Conservation (phyloP, 208 protist species). For the Borovskyia barvae region DNA sequence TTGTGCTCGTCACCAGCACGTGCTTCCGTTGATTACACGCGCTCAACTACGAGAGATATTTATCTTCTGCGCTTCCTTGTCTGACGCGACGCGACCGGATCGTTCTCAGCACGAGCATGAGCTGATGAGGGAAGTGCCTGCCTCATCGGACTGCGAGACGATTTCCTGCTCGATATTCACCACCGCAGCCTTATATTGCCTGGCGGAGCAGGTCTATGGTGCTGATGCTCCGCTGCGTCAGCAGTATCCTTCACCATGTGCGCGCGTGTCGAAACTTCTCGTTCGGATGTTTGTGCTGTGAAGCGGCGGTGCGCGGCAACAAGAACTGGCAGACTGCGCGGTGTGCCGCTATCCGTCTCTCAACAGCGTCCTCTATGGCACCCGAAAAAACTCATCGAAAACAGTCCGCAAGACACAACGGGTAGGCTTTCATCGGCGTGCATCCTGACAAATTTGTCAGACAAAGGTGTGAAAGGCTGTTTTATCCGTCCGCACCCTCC, state of each 20-base stretch:
- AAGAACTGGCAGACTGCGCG: no score
- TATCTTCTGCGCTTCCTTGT: conserved; percentile 23
- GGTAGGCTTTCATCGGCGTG: no score
- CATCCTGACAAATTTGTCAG: no score
- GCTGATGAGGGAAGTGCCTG: background rate
- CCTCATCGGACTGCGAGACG: conserved; percentile 14
- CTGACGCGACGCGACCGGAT: no score
- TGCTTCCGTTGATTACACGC: conserved; percentile 54
- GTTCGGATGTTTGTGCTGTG: conserved; percentile 65
- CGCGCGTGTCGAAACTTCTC: conserved; percentile 55
- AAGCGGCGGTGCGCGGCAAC: no score
- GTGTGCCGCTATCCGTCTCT: no score
- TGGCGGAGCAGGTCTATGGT: conserved; percentile 61
- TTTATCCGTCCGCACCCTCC: no score
- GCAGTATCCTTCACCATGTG: conserved; percentile 42
- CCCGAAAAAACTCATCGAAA: no score
- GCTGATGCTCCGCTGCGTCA: conserved; percentile 22
- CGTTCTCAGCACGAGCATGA: no score
- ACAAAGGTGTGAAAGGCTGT: no score
- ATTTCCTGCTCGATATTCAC: conserved; percentile 34
- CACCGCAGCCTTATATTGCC: conserved; percentile 36
- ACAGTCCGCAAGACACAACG: no score
- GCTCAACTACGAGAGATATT: conserved; percentile 44
- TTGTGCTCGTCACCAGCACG: conserved; percentile 26
- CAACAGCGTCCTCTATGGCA: no score